These are phyloP conservation scores for Magnaporthiopsis poae DNA, from an alignment of 2,329 filamentous ascomycete species.

Conservation along the genomic window DNA sequence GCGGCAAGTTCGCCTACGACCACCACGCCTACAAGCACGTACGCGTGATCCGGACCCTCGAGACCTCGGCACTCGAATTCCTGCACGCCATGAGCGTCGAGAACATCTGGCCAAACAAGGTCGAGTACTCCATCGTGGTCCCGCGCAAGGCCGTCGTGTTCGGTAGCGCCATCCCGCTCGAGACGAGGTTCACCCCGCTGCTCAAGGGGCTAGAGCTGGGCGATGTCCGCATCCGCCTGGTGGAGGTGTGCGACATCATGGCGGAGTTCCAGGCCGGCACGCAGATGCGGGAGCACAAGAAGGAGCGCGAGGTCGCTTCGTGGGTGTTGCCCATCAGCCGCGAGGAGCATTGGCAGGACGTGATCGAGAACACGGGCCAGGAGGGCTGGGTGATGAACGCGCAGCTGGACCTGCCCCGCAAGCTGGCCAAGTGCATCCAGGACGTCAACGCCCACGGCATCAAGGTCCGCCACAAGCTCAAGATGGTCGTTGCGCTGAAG, in stretches of 20 bases:
- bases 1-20: constrained; percentile 83
- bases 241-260: constrained; percentile 66
- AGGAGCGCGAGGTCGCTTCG: constrained; percentile 51
- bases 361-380: constrained; percentile 58
- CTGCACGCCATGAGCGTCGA: constrained; percentile 89
- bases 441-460: constrained; percentile 82
- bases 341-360: constrained; percentile 57
- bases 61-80: constrained; percentile 65
- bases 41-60: constrained; percentile 67
- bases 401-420: constrained; percentile 65
- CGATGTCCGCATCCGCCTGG: constrained; percentile 68
- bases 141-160: constrained; percentile 92
- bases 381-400: constrained; percentile 56
- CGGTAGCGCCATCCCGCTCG: constrained; percentile 72
- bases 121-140: constrained; percentile 88
- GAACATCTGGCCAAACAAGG: constrained; percentile 95
- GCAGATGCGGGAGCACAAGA: constrained; percentile 48
- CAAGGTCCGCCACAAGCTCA: constrained; percentile 85
- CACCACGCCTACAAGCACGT: constrained; percentile 69
- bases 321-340: constrained; percentile 47
- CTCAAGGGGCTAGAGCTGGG: constrained; percentile 81
- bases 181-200: constrained; percentile 79
- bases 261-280: constrained; percentile 36
- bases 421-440: constrained; percentile 73
- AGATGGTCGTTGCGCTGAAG: constrained; percentile 79